Base-by-base conservation (phyloP, 176 grass and related monocot genomes). In the Otatea glauca region DNA sequence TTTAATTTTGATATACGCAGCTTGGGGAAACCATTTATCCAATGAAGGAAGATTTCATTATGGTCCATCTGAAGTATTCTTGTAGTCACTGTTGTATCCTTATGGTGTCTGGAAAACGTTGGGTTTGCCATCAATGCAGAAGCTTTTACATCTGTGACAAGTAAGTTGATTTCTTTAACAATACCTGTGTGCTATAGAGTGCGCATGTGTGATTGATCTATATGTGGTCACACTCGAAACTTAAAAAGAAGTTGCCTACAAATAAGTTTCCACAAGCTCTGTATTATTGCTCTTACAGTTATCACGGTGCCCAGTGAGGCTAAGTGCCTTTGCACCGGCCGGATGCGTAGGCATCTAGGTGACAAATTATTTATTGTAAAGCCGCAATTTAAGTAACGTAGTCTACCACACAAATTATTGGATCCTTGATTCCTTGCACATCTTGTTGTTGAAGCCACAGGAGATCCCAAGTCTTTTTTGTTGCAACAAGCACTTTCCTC, bases 41-140 rank as follows among this genome's bases (percentile, higher is more conserved):
- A 45, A 99, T 99, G 97, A 99, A 90, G 86, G 97, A 99, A 91
- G 97, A 99, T 85, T 99, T 99, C 83, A 96, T 99, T 71, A 99
- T 99, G 97, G 97, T 99, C 45, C 90, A 99, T 91, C 86, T 99
- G 55, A 93, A 99, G 76, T 89, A 99, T 91, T 69, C 92, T 55
- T 99, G 97, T 76, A 86, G 87, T 45, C 90, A 99, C 51, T 99
- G 97, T 61, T 96, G 97, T 86, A 82, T 82, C 23, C 93, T 96
- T 73, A 94, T 99, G 97, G 94, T 82, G 10, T 90, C 91, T 78
- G 97, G 97, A 70, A 99, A 80, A 76, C 93, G 93, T 16, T 98
- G 93, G 96, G 89, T 94, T 53, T 98, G 96, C 86, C 88, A 83
- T 85, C 91, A 91, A 66, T 98, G 96, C 88, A 92, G 73, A 87